A percentile compares a stretch with the other conserved stretches of the same genome.
phyloP scores from a whole-genome alignment of 768 basidiomycete genomes.

The Russula griseocarnosa region DNA sequence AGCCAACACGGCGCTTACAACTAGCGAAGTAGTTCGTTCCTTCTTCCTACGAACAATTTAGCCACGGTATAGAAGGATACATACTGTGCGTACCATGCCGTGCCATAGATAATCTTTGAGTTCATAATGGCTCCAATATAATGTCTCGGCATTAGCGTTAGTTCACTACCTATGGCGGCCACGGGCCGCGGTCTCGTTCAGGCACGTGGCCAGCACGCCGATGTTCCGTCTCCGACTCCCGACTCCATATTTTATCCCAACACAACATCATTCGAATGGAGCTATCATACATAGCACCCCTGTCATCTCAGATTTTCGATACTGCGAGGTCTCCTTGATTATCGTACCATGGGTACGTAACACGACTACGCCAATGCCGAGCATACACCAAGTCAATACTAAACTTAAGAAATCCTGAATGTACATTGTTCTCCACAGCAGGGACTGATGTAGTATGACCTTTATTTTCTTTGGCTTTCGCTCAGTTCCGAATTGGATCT shows the following conservation, averaged over 20 bases:
- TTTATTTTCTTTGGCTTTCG: not conserved
- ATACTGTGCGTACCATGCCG: constrained; percentile 46
- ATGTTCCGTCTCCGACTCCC: not conserved
- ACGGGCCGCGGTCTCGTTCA: no score
- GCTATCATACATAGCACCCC: not conserved
- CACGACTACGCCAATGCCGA: no score
- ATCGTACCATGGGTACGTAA: not conserved
- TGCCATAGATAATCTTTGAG: constrained; percentile 55
- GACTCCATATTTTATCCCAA: not conserved
- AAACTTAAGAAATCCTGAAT: not conserved
- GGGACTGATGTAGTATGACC: not conserved
- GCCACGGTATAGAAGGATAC: not conserved
- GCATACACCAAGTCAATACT: no score
- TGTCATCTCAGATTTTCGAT: not conserved
- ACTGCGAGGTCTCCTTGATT: not conserved
- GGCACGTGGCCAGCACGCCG: no score
- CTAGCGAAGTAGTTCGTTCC: constrained; percentile 61
- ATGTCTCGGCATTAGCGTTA: not conserved
- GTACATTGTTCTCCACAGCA: not conserved
- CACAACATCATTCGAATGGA: not conserved
- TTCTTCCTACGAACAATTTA: constrained; percentile 58
- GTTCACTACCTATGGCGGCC: not conserved
- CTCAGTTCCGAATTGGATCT: not conserved
- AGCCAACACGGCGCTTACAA: constrained; percentile 64
- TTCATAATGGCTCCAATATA: constrained; percentile 28